phyloP scores from a whole-genome alignment of 768 basidiomycete species.

The Panus rudis region DNA sequence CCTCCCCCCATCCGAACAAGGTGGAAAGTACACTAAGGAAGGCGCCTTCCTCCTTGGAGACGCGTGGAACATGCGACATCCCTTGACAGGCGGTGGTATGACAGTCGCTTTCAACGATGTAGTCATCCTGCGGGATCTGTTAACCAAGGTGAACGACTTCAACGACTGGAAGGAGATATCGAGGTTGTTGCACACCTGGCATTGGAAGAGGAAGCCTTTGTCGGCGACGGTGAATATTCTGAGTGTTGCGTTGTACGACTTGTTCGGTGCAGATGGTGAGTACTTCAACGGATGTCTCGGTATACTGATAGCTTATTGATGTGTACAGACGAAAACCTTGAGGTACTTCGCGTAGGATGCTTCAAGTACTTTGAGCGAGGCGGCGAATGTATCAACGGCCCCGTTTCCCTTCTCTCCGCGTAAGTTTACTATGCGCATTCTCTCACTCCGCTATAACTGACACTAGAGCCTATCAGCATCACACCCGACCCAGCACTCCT shows the following conservation, averaged over 20 bases:
- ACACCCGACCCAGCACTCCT: constrained; percentile 75
- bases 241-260: constrained; percentile 86
- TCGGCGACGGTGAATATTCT: constrained; percentile 87
- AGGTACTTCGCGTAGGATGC: constrained; percentile 72
- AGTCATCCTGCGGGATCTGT: constrained; percentile 58
- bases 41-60: constrained; percentile 88
- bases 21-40: constrained; percentile 38
- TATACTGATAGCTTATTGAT: constrained; percentile 5
- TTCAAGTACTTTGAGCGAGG: constrained; percentile 97
- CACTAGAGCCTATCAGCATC: constrained; percentile 41
- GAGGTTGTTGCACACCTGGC: constrained; percentile 60
- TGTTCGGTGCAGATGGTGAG: constrained; percentile 91
- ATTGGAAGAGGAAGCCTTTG: constrained; percentile 80
- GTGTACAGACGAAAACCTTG: constrained; percentile 50
- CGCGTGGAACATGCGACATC: constrained; percentile 99
- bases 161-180: constrained; percentile 47
- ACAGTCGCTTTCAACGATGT: constrained; percentile 90
- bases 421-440: constrained; percentile 29
- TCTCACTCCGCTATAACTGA: neutral
- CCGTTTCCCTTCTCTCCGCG: constrained; percentile 87
- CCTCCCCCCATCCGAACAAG: constrained; percentile 74
- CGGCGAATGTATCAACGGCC: constrained; percentile 81
- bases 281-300: constrained; percentile 8
- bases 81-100: constrained; percentile 97
- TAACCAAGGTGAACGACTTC: constrained; percentile 38